Evolutionary conservation across 75 land plant genomes (phyloP), one percentile per base, ranked within the genome.

Genomic region (Ceratopteris richardii): DNA sequence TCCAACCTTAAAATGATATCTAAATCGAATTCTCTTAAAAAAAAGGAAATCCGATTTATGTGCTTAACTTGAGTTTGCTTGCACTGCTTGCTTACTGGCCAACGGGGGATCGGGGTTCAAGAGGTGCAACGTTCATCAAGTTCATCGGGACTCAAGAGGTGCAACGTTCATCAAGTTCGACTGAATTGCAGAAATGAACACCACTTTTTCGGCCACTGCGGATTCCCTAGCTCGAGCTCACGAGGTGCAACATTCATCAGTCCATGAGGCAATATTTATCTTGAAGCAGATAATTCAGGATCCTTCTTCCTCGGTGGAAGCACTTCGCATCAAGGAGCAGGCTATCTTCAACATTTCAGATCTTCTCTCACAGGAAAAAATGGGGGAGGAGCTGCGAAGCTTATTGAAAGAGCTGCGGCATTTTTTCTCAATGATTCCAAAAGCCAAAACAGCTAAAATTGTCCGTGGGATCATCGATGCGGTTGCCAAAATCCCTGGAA

Each of bases 401-500:
- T 71, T 83, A 17, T 58, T 83, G 20, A 80, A 76, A 1, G 71
- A 72, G 37, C 57, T 83, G 31, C 56, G 83, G 17, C 83, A 79
- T 25, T 83, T 76, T 43, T 83, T 83, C 48, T 71, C n/a, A n/a
- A n/a, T n/a, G n/a, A n/a, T n/a, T n/a, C n/a, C n/a, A n/a, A n/a
- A n/a, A n/a, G n/a, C n/a, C 76, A 41, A 22, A 70, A 37, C 74
- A 78, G 41, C 83, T 80, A 27, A 80, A 44, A 80, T 83, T 60
- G 87, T 83, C 24, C 65, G 87, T 24, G 78, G 79, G 18, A 77
- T 83, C 18, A 73, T 83, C 18, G 87, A 83, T 72, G 71, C 87
- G 9, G 83, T 83, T 24, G 80, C 80, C 6, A 84, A 84, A 72
- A 82, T 84, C 29, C 88, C 88, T 10, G 79, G 71, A 7, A 78